These are phyloP conservation scores for Zalaria obscura DNA, from an alignment of 2,329 filamentous ascomycete genomes.

Conservation along the genomic window DNA sequence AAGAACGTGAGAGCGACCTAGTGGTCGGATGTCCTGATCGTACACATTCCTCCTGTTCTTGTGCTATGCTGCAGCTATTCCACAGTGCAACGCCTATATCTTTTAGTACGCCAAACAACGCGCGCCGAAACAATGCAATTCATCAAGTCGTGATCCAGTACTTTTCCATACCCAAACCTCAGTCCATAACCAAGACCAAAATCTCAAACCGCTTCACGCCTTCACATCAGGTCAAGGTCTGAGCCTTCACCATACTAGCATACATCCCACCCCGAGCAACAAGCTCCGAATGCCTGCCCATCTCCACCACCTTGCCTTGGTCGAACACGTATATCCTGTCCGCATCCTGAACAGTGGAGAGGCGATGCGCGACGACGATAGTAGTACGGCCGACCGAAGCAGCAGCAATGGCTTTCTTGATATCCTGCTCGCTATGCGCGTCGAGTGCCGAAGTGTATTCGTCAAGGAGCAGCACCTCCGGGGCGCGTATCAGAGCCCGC, in stretches of 20 bases:
- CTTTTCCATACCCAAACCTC: too few relatives aligned
- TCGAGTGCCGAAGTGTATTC: constrained; percentile 33
- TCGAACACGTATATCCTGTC: constrained; percentile 71
- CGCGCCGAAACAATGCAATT: too few relatives aligned
- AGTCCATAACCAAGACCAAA: too few relatives aligned
- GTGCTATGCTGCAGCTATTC: too few relatives aligned
- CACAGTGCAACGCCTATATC: too few relatives aligned
- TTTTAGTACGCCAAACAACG: too few relatives aligned
- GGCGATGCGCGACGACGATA: constrained; percentile 62
- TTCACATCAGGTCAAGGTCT: constrained; percentile 10
- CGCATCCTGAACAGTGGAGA: constrained; percentile 65
- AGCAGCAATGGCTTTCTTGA: constrained; percentile 26
- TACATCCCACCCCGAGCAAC: constrained; percentile 32
- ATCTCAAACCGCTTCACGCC: too few relatives aligned
- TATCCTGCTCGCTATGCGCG: constrained; percentile 27
- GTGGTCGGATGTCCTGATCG: too few relatives aligned
- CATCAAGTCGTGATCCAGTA: too few relatives aligned
- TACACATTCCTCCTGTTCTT: too few relatives aligned
- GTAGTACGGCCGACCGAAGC: constrained; percentile 40
- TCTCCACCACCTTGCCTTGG: constrained; percentile 46
- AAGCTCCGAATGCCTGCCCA: constrained; percentile 47
- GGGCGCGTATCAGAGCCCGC: constrained; percentile 30
- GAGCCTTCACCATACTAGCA: constrained; percentile 21
- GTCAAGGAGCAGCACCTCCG: constrained; percentile 31
- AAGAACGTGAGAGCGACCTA: too few relatives aligned